Base-by-base conservation (phyloP, 176 grass and related monocot species). In the Eragrostis nindensis region DNA sequence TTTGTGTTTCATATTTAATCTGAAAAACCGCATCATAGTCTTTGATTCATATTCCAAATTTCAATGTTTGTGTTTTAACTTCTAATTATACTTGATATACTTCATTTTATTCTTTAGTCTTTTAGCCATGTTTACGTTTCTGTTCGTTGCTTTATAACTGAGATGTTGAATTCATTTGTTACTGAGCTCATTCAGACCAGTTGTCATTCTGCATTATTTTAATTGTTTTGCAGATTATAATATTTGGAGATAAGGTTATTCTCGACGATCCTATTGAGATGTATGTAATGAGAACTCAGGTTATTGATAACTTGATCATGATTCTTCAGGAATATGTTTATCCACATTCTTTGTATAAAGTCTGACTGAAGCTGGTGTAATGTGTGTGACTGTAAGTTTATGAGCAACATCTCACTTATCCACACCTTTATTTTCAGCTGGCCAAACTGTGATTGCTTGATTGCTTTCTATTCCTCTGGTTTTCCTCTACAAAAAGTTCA, bases 371-470 rank as follows among this genome's bases (percentile, higher is more conserved):
- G 64, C 27, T 27, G 27, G 21, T 38, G 60, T 62, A 62, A 0
- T 24, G 1, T 81, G 41, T 46, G 19, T 14, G 8, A 25, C 18
- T 74, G 61, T 13, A 62, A 80, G 62, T 80, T 84, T 62, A 65
- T 0, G 59, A 75, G 42, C 57, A 62, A 21, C 10, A 65, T 91
- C 38, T 70, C 46, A 85, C 62, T 68, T 76, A 21, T 45, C 54
- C 49, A 63, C 26, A 55, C 45, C 66, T 85, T 82, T 70, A 83
- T 76, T 91, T 90, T 55, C 96, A 98, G 96, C 67, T 98, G 96
- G 96, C 96, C 96, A 89, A 90, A 88, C 46, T 98, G 92, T 79
- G 92, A 98, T 79, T 98, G 96, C 79, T 89, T 98, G 84, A 91
- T 98, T 88, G 96, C 96, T 29, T 98, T 98, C 84, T 91, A 92